phyloP scores from a whole-genome alignment of 1,284 basidiomycete genomes.

The Cystobasidium pallidum region DNA sequence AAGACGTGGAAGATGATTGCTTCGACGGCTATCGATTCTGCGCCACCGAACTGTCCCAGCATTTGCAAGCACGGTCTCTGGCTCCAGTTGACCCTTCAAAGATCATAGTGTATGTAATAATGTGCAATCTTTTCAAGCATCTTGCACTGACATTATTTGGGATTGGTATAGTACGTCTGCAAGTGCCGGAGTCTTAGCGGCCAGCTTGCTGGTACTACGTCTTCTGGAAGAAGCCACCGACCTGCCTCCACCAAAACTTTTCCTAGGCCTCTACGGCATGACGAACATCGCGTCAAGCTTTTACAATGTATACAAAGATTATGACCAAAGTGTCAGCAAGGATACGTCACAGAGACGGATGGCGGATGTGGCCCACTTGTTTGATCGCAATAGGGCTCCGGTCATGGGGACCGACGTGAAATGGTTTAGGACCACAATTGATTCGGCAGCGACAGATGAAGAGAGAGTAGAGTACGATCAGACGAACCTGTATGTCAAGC shows the following conservation, averaged over 20 bases:
- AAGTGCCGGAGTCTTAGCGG: conserved; percentile 23
- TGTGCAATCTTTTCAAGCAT: no score
- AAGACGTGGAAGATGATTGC: conserved; percentile 25
- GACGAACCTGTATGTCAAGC: conserved; percentile 27
- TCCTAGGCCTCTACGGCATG: conserved; percentile 32
- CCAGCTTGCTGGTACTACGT: conserved; percentile 24
- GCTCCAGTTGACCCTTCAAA: neutral
- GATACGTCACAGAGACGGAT: conserved; percentile 10
- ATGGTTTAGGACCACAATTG: conserved; percentile 27
- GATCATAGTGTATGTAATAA: conserved; percentile 3
- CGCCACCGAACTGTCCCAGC: neutral
- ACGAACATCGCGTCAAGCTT: conserved; percentile 31
- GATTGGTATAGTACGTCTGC: conserved; percentile 9
- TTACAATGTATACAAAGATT: conserved; percentile 13
- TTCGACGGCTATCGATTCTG: conserved; percentile 24
- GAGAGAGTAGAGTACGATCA: conserved; percentile 25
- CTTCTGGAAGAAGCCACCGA: conserved; percentile 14
- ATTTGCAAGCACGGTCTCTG: neutral
- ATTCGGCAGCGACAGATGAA: neutral
- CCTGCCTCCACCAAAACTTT: conserved; percentile 14
- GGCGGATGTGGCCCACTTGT: conserved; percentile 21
- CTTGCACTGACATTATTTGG: no score
- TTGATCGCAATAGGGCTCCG: conserved; percentile 5
- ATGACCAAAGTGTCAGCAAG: conserved; percentile 10
- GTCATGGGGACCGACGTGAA: conserved; percentile 23